These are phyloP conservation scores for Starmerella floricola DNA, from an alignment of 805 yeast genomes.

Conservation along the genomic window DNA sequence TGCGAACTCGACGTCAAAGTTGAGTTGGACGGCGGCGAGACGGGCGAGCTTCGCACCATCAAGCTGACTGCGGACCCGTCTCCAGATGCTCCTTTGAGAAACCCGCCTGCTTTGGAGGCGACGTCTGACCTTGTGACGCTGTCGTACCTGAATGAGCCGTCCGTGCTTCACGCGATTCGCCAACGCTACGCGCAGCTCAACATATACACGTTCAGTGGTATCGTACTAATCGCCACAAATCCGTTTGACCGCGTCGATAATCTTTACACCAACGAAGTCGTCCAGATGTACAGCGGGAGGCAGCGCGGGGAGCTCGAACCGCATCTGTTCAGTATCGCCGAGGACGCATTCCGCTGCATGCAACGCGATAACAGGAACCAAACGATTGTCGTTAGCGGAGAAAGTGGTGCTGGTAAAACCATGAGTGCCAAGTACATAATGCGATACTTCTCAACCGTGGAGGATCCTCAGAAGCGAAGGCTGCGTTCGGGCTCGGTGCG, in stretches of 20 bases:
- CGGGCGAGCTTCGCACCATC: constrained; percentile 14
- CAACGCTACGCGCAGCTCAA: constrained; percentile 79
- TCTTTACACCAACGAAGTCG: constrained; percentile 79
- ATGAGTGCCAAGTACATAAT: constrained; percentile 93
- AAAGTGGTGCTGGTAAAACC: constrained; percentile 97
- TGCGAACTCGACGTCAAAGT: constrained; percentile 39
- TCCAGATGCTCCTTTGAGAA: constrained; percentile 61
- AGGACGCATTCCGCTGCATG: constrained; percentile 94
- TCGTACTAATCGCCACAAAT: constrained; percentile 88
- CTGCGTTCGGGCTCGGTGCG: not conserved
- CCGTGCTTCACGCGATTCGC: constrained; percentile 86
- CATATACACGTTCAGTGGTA: constrained; percentile 93
- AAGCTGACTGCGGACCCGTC: constrained; percentile 36
- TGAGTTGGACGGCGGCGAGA: constrained; percentile 33
- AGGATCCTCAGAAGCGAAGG: constrained; percentile 34
- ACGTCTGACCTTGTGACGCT: constrained; percentile 88
- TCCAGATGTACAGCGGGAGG: constrained; percentile 88
- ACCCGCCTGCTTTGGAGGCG: constrained; percentile 84
- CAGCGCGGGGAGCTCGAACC: constrained; percentile 93
- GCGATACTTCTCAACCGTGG: constrained; percentile 96
- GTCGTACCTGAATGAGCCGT: constrained; percentile 90
- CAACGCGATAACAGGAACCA: constrained; percentile 73
- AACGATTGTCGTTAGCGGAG: constrained; percentile 94
- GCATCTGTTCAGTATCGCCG: constrained; percentile 93
- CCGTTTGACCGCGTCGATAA: constrained; percentile 91